phyloP scores from a whole-genome alignment of 179 eudicot species.

The Sideroxylon spinosum region DNA sequence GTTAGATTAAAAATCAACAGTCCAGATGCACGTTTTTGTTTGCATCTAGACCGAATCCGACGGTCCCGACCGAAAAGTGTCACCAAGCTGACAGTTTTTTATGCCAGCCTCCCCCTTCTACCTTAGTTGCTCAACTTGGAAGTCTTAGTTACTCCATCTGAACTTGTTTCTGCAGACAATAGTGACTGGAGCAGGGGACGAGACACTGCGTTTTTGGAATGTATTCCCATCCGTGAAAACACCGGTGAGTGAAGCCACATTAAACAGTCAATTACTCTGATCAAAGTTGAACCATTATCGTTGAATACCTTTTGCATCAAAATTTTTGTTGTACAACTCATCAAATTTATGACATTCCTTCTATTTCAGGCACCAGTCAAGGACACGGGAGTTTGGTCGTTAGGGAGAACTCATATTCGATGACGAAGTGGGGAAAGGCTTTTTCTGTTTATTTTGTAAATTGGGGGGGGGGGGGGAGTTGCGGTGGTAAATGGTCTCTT shows the following conservation, averaged over 20 bases:
- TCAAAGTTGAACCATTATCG: background rate
- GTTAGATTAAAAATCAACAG: no score
- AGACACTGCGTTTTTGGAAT: constrained; percentile 91
- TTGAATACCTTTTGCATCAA: background rate
- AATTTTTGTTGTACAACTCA: background rate
- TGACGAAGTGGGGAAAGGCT: constrained; percentile 22
- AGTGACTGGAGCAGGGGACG: constrained; percentile 98
- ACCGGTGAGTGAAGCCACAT: constrained; percentile 38
- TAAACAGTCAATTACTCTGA: background rate
- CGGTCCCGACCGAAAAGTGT: no score
- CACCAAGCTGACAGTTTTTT: no score
- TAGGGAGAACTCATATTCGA: constrained; percentile 72
- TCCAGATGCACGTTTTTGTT: no score
- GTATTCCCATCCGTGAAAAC: constrained; percentile 84
- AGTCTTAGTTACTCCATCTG: background rate
- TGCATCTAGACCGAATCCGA: no score
- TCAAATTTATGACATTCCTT: background rate
- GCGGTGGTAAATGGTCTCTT: background rate
- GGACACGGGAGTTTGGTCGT: constrained; percentile 89
- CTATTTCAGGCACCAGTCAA: constrained; percentile 65
- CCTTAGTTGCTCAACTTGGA: background rate
- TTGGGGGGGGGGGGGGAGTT: background rate
- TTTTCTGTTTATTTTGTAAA: constrained; percentile 5
- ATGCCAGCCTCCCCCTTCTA: no score
- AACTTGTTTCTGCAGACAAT: constrained; percentile 55